A percentile compares a stretch with the other conserved stretches of the same genome.
Conservation (phyloP, 495 filamentous ascomycete genomes). For the Margaritispora aquatica region DNA sequence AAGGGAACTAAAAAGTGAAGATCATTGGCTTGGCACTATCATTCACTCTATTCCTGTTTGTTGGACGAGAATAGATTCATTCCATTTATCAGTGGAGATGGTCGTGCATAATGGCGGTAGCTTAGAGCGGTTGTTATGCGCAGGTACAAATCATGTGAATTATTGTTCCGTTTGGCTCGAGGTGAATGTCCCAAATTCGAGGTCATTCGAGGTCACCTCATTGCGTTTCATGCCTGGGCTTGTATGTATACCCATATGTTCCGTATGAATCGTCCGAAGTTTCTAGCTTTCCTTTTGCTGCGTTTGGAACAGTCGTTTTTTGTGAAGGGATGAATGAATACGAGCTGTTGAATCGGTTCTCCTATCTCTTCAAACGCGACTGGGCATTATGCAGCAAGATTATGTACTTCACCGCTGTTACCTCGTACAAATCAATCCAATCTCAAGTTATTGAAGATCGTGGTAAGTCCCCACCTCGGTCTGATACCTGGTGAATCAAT, state of each 20-base stretch:
- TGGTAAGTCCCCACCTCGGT: constrained; percentile 3
- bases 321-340: neutral
- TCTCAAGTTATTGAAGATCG: neutral
- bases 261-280: neutral
- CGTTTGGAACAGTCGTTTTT: neutral
- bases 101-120: constrained; percentile 7
- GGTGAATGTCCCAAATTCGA: neutral
- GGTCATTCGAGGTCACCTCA: neutral
- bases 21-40: neutral
- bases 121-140: neutral
- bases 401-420: constrained; percentile 5
- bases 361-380: neutral
- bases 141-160: constrained; percentile 3
- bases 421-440: neutral
- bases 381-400: neutral
- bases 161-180: too few relatives aligned
- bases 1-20: neutral
- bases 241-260: neutral
- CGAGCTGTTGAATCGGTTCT: neutral
- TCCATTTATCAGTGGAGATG: neutral
- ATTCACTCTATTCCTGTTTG: neutral
- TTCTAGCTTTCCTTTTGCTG: neutral
- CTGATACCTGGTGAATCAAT: neutral
- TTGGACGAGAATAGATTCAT: neutral
- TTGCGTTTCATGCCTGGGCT: neutral